phyloP scores from a whole-genome alignment of 1,139 yeast species.

The Taphrina betulina region DNA sequence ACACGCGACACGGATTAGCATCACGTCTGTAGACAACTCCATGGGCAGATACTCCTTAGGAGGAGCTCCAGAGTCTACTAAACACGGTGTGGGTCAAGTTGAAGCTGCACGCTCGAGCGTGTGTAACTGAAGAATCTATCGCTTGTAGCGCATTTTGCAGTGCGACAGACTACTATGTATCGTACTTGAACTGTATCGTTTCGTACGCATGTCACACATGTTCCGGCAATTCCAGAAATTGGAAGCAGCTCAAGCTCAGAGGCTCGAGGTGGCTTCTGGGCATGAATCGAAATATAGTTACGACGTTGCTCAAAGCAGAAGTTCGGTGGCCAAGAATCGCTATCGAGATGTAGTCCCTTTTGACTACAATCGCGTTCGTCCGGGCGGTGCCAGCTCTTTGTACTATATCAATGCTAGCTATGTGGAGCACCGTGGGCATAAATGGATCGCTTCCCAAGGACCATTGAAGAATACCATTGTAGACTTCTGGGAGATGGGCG shows the following conservation, averaged over 20 bases:
- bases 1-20: too few relatives aligned
- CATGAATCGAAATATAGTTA: constrained; percentile 22
- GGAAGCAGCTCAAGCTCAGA: constrained; percentile 23
- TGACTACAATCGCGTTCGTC: constrained; percentile 56
- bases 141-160: not conserved
- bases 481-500: constrained; percentile 88
- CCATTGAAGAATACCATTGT: constrained; percentile 62
- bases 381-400: constrained; percentile 41
- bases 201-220: not conserved
- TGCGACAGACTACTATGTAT: not conserved
- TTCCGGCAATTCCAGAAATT: constrained; percentile 13
- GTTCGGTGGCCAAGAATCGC: constrained; percentile 48
- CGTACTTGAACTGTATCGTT: not conserved
- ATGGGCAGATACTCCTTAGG: too few relatives aligned
- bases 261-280: constrained; percentile 23
- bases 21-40: too few relatives aligned
- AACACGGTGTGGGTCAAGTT: too few relatives aligned
- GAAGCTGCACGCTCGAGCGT: too few relatives aligned
- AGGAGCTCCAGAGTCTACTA: too few relatives aligned
- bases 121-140: too few relatives aligned
- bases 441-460: constrained; percentile 42
- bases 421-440: constrained; percentile 43
- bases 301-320: constrained; percentile 1
- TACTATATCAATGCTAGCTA: constrained; percentile 55
- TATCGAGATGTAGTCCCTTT: constrained; percentile 61